These are phyloP conservation scores for Talaromyces sp. DNA, from an alignment of 2,329 filamentous ascomycete species.

Conservation along the genomic window DNA sequence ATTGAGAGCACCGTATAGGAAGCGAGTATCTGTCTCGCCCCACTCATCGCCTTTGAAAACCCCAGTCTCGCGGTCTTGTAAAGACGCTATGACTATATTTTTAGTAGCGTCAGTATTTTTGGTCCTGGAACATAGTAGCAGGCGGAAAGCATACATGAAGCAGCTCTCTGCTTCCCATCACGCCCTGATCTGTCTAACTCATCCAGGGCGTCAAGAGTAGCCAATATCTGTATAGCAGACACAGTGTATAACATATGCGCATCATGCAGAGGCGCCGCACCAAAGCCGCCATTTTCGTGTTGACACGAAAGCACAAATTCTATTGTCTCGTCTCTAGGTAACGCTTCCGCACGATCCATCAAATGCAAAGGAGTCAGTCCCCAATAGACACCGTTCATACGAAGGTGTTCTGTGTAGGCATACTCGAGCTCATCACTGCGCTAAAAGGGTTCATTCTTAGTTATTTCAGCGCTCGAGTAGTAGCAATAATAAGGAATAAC, in stretches of 20 bases:
- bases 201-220: conserved; percentile 77
- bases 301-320: conserved; percentile 96
- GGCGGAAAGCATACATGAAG: conserved; percentile 61
- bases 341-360: conserved; percentile 72
- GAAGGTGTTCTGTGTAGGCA: conserved; percentile 95
- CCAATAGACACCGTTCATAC: conserved; percentile 96
- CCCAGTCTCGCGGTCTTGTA: conserved; percentile 77
- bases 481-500: conserved; percentile 27
- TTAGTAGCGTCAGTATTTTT: conserved; percentile 1
- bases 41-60: conserved; percentile 93
- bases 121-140: not conserved
- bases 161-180: conserved; percentile 68
- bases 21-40: conserved; percentile 94
- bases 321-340: conserved; percentile 76
- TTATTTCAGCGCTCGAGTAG: not conserved
- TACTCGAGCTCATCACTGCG: conserved; percentile 94
- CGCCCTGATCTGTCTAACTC: conserved; percentile 70
- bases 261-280: conserved; percentile 89
- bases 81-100: conserved; percentile 65
- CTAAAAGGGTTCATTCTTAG: conserved; percentile 42
- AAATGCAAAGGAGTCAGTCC: conserved; percentile 85
- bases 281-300: conserved; percentile 84
- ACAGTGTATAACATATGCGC: conserved; percentile 95
- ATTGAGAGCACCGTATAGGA: conserved; percentile 86
- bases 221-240: conserved; percentile 89